These are phyloP conservation scores for Penicillium sp. DNA, from an alignment of 2,329 filamentous ascomycete species.

Conservation along the genomic window DNA sequence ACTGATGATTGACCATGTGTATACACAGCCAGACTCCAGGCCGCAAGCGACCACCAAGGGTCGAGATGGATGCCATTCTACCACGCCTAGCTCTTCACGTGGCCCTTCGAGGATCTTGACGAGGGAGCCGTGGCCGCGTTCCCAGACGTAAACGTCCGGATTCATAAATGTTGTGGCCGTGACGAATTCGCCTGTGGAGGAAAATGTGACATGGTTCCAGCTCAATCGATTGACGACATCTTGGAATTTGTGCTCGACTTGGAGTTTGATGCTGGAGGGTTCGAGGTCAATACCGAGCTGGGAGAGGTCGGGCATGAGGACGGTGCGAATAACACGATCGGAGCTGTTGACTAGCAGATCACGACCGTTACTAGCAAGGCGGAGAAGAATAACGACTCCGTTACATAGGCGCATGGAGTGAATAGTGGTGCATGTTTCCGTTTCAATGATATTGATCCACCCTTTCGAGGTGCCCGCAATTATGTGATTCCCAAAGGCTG, in stretches of 20 bases:
- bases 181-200: conserved; percentile 91
- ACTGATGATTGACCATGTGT: conserved; percentile 93
- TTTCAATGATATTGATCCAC: conserved; percentile 93
- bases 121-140: conserved; percentile 87
- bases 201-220: conserved; percentile 98
- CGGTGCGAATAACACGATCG: conserved; percentile 91
- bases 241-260: conserved; percentile 97
- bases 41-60: conserved; percentile 90
- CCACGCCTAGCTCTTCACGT: conserved; percentile 92
- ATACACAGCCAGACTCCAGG: conserved; percentile 88
- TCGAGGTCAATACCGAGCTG: conserved; percentile 65
- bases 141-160: conserved; percentile 98
- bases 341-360: conserved; percentile 91
- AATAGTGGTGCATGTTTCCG: conserved; percentile 77
- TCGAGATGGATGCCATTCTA: conserved; percentile 93
- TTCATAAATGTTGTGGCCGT: conserved; percentile 98
- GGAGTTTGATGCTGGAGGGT: conserved; percentile 82
- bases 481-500: conserved; percentile 81
- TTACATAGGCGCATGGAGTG: conserved; percentile 87
- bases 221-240: conserved; percentile 93
- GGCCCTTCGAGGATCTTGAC: conserved; percentile 97
- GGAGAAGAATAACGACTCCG: conserved; percentile 84
- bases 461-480: conserved; percentile 93
- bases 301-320: conserved; percentile 79
- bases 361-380: conserved; percentile 80